phyloP scores from a whole-genome alignment of 805 yeast species.

The Lachancea meyersii region DNA sequence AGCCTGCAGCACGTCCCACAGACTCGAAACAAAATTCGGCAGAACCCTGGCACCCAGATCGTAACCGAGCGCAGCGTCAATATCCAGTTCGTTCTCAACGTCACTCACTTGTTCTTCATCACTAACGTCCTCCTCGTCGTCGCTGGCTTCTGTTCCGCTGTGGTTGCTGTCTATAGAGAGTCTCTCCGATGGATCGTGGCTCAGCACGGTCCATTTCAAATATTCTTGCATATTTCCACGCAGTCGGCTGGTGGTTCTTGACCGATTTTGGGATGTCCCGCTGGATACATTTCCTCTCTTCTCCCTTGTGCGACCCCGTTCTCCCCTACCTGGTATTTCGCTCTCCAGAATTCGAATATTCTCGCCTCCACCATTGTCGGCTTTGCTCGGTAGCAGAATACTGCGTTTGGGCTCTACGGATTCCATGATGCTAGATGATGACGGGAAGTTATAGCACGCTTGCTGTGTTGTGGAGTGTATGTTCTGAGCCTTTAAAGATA shows the following conservation, averaged over 20 bases:
- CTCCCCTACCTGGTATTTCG: conserved; percentile 19
- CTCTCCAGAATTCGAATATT: conserved; percentile 11
- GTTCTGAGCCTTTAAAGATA: too few species aligned
- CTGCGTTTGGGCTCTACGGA: conserved; percentile 9
- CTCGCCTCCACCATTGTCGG: conserved; percentile 6
- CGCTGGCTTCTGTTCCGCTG: conserved; percentile 20
- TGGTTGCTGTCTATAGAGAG: conserved; percentile 29
- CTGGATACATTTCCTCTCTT: conserved; percentile 11
- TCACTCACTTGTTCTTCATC: conserved; percentile 38
- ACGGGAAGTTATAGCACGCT: too few species aligned
- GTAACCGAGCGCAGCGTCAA: conserved; percentile 29
- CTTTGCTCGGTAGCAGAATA: conserved; percentile 8
- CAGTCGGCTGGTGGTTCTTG: conserved; percentile 31
- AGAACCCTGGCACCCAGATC: conserved; percentile 31
- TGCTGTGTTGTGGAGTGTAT: too few species aligned
- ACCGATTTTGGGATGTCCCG: conserved; percentile 11
- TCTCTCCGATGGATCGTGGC: conserved; percentile 70
- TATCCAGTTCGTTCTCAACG: conserved; percentile 29
- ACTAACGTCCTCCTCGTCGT: conserved; percentile 44
- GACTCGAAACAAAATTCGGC: conserved; percentile 27
- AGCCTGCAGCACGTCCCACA: conserved; percentile 26
- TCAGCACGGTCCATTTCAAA: conserved; percentile 58
- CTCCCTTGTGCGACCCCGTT: conserved; percentile 25
- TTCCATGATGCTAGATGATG: conserved; percentile 7
- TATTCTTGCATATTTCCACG: conserved; percentile 34